phyloP scores from a whole-genome alignment of 305 asterid genomes.

The Fraxinus angustifolia region DNA sequence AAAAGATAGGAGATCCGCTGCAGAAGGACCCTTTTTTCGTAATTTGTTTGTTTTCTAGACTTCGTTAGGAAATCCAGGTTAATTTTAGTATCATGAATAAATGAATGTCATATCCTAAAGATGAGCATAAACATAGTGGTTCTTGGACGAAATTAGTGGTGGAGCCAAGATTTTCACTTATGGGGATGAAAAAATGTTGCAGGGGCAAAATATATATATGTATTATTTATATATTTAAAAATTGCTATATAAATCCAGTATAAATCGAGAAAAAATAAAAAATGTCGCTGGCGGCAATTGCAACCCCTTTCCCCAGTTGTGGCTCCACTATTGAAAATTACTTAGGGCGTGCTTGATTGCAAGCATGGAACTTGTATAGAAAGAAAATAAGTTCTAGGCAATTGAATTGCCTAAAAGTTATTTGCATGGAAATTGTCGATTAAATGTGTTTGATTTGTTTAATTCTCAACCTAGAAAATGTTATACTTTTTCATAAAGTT shows the following conservation, averaged over 20 bases:
- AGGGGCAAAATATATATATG: background rate
- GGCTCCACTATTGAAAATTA: background rate
- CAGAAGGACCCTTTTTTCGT: background rate
- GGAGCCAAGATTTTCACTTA: background rate
- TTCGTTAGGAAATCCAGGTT: background rate
- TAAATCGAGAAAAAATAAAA: background rate
- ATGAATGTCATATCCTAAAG: background rate
- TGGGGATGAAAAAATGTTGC: background rate
- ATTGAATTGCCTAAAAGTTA: background rate
- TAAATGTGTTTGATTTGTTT: background rate
- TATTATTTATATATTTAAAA: background rate
- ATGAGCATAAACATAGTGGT: background rate
- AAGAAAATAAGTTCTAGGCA: background rate
- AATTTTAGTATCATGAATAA: background rate
- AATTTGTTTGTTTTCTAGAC: background rate
- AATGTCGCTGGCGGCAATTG: background rate
- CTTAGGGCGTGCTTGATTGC: background rate
- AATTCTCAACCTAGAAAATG: no score
- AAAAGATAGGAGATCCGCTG: background rate
- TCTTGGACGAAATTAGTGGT: background rate
- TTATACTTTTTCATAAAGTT: no score
- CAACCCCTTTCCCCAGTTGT: background rate
- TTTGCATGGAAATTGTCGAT: background rate
- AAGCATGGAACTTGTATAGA: background rate
- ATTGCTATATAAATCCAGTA: background rate